Percentiles rank a stretch among this genome's conserved stretches.
phyloP scores from a whole-genome alignment of 441 rosid species.

The Euphorbia schlechtendalii region DNA sequence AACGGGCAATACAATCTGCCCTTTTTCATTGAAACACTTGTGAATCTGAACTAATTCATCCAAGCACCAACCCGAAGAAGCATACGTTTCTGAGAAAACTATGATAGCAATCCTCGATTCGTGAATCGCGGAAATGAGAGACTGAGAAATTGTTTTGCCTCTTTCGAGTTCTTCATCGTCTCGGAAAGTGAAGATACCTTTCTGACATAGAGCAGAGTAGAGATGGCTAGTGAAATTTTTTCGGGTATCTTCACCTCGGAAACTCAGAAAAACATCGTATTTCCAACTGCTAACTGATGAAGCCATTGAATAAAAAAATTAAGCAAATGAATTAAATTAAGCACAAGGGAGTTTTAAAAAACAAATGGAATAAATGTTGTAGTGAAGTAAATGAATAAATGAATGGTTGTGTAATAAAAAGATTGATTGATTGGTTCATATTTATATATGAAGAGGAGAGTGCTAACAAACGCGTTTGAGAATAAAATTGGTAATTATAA shows the following conservation, averaged over 20 bases:
- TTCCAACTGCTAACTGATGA: too few relatives aligned
- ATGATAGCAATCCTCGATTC: neutral
- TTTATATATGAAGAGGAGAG: too few relatives aligned
- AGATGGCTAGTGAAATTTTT: conserved; percentile 6
- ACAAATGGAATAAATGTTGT: too few relatives aligned
- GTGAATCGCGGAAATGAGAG: neutral
- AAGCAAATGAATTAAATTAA: too few relatives aligned
- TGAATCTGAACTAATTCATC: conserved; percentile 4
- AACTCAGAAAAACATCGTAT: conserved; percentile 4
- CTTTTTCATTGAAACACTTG: neutral
- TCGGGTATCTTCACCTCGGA: conserved; percentile 9
- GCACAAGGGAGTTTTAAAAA: too few relatives aligned
- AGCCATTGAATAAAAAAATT: too few relatives aligned
- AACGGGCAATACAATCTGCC: neutral
- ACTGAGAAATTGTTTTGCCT: conserved; percentile 12
- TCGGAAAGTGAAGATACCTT: neutral
- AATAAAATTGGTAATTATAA: too few relatives aligned
- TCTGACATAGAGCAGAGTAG: neutral
- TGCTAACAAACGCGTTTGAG: too few relatives aligned
- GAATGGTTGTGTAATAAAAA: too few relatives aligned
- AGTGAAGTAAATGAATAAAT: too few relatives aligned
- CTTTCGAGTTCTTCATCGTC: conserved; percentile 3
- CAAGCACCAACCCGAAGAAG: conserved; percentile 4
- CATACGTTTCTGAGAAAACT: conserved; percentile 7
- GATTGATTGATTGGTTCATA: too few relatives aligned